These are phyloP conservation scores for Penicillium manginii DNA, from an alignment of 495 filamentous ascomycete genomes.

Conservation along the genomic window DNA sequence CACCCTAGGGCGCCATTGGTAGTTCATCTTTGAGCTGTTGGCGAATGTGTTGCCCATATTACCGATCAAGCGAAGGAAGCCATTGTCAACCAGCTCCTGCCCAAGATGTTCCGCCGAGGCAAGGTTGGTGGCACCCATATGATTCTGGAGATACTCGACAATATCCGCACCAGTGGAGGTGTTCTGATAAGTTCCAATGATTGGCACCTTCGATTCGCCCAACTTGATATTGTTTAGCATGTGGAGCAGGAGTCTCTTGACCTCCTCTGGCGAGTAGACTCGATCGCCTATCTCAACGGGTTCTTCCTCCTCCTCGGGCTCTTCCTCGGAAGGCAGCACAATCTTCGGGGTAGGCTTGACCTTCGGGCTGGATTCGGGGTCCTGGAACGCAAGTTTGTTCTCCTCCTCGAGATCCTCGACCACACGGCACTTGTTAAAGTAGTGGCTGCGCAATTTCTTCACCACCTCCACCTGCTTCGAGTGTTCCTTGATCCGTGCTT, in stretches of 20 bases:
- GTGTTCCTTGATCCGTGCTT: slow-evolving; percentile 84
- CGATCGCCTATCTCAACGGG: slow-evolving; percentile 90
- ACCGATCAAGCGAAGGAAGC: slow-evolving; percentile 88
- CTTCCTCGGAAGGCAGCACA: slow-evolving; percentile 59
- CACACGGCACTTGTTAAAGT: slow-evolving; percentile 98
- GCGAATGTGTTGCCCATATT: slow-evolving; percentile 95
- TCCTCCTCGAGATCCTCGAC: slow-evolving; percentile 98
- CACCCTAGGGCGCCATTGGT: slow-evolving; percentile 93
- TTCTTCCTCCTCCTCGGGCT: slow-evolving; percentile 74
- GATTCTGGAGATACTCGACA: slow-evolving; percentile 88
- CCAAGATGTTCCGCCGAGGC: slow-evolving; percentile 91
- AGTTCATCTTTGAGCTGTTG: slow-evolving; percentile 95
- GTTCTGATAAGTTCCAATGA: slow-evolving; percentile 92
- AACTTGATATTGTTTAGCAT: slow-evolving; percentile 86
- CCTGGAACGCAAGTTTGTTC: slow-evolving; percentile 96
- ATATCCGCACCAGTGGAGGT: slow-evolving; percentile 89
- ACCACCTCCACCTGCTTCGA: slow-evolving; percentile 89
- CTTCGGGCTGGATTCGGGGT: slow-evolving; percentile 65
- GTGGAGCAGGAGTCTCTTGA: slow-evolving; percentile 86
- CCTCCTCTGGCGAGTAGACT: slow-evolving; percentile 76
- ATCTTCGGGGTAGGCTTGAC: slow-evolving; percentile 59
- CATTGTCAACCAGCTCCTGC: slow-evolving; percentile 85
- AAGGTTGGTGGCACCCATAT: slow-evolving; percentile 80
- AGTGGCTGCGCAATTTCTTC: slow-evolving; percentile 89
- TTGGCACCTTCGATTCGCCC: slow-evolving; percentile 90